Base-by-base conservation (phyloP, 805 yeast species). In the Starmerella geochares region DNA sequence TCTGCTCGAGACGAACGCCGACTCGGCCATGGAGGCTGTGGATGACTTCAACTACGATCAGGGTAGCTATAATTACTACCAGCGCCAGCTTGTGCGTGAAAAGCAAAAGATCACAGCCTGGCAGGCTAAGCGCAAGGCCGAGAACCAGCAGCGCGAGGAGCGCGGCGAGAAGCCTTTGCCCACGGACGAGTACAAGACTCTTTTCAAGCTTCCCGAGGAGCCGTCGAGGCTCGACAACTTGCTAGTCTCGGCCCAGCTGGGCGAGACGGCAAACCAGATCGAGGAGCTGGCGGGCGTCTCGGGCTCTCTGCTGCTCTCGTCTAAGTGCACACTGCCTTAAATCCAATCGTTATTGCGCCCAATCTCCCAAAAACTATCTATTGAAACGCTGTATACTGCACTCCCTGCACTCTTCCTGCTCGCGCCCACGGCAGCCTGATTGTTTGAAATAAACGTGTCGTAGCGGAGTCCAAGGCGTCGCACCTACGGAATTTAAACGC, bases 21-120 rank as follows among this genome's bases (percentile, higher is more conserved):
- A 83, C 62, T 75, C 75, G 42, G 71, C 83, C 56, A 74, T 78
- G 62, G 80, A 78, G 54, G 77, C 85, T 46, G 74, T 84, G 36
- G 92, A 84, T 65, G 79, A 81, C 44, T 79, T 78, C 69, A 81
- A 80, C 69, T 80, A 80, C 64, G 87, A 81, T 63, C 84, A 82
- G 64, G 80, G 81, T 58, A 83, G 80, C 67, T 80, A 81, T 72
- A 81, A 83, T 71, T 83, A 81, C 68, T 83, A 77, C 71, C 92
- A 83, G 69, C 79, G 94, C 70, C 81, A 78, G 59, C 71, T 78
- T 52, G 75, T 79, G 43, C 76, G 86, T 63, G 94, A 84, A 63
- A 70, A 74, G 64, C 67, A 78, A 53, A 83, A 81, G 70, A 74
- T 84, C 56, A 71, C 72, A 55, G 85, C 80, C 62, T 84, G 90